These are phyloP conservation scores for Lactifluus echinatus DNA, from an alignment of 768 basidiomycete species.

Conservation along the genomic window DNA sequence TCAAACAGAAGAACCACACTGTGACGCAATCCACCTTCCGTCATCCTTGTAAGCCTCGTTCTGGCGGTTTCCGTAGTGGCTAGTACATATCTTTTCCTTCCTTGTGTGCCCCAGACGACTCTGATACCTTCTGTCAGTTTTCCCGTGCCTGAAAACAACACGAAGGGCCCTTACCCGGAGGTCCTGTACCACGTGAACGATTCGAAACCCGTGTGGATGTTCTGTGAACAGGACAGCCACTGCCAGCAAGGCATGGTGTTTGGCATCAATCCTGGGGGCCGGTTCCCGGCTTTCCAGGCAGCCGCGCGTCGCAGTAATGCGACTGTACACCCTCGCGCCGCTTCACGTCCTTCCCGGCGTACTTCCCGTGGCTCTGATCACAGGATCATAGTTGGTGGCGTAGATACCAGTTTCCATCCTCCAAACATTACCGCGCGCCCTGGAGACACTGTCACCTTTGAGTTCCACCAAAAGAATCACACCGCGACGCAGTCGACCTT, in stretches of 20 bases:
- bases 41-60: slow-evolving; percentile 35
- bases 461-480: slow-evolving; percentile 35
- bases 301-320: slow-evolving; percentile 34
- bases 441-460: slow-evolving; percentile 34
- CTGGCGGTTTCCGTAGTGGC: slow-evolving; percentile 47
- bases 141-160: slow-evolving; percentile 37
- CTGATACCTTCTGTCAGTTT: slow-evolving; percentile 32
- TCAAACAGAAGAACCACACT: slow-evolving; percentile 50
- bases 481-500: slow-evolving; percentile 33
- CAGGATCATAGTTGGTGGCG: slow-evolving; percentile 25
- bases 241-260: slow-evolving; percentile 60
- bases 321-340: slow-evolving; percentile 3
- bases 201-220: slow-evolving; percentile 47
- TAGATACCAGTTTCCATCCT: slow-evolving; percentile 24
- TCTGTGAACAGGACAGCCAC: slow-evolving; percentile 47
- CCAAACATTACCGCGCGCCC: slow-evolving; percentile 29
- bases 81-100: slow-evolving; percentile 42
- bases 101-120: neutral
- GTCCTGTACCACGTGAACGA: slow-evolving; percentile 37
- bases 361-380: slow-evolving; percentile 27
- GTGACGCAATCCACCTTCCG: slow-evolving; percentile 48
- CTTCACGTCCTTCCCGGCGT: neutral
- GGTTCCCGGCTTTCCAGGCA: slow-evolving; percentile 47
- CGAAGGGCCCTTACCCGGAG: slow-evolving; percentile 35
- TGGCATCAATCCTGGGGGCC: slow-evolving; percentile 50